Percentiles rank a stretch among this genome's conserved stretches.
phyloP scores from a whole-genome alignment of 2,329 filamentous ascomycete genomes.

The Ceratocystis papillata region DNA sequence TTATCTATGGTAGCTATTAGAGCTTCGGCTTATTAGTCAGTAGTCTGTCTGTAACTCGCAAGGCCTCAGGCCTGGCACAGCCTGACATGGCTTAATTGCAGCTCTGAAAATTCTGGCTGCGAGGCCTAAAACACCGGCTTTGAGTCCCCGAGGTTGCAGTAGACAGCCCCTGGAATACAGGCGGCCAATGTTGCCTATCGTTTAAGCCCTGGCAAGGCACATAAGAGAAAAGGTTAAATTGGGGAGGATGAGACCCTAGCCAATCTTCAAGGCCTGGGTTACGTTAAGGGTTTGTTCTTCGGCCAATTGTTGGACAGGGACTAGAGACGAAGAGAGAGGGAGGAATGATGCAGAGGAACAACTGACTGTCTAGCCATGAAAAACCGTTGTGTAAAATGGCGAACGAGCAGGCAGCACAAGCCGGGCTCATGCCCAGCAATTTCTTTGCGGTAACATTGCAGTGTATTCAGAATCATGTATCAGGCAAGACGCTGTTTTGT shows the following conservation, averaged over 20 bases:
- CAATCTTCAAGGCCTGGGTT: not conserved
- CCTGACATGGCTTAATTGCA: not conserved
- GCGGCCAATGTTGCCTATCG: not conserved
- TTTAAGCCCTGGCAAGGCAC: not conserved
- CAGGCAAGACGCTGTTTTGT: not conserved
- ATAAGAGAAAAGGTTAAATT: not conserved
- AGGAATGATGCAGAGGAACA: not conserved
- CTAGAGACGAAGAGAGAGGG: not conserved
- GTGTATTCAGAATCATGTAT: not conserved
- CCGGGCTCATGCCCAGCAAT: not conserved
- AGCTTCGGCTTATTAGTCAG: not conserved
- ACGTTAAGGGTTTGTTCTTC: not conserved
- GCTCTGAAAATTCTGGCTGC: not conserved
- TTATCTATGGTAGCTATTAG: not conserved
- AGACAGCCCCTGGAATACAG: slow-evolving; percentile 1
- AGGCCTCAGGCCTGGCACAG: not conserved
- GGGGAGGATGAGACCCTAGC: not conserved
- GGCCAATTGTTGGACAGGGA: not conserved
- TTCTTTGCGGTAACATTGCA: not conserved
- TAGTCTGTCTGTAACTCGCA: not conserved
- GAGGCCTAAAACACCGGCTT: slow-evolving; percentile 3
- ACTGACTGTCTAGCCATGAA: not conserved
- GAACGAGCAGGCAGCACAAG: not conserved
- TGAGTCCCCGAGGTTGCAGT: not conserved
- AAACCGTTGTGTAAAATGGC: not conserved